These are phyloP conservation scores for Trichoderma atrobrunneum DNA, from an alignment of 2,329 filamentous ascomycete species.

Conservation along the genomic window DNA sequence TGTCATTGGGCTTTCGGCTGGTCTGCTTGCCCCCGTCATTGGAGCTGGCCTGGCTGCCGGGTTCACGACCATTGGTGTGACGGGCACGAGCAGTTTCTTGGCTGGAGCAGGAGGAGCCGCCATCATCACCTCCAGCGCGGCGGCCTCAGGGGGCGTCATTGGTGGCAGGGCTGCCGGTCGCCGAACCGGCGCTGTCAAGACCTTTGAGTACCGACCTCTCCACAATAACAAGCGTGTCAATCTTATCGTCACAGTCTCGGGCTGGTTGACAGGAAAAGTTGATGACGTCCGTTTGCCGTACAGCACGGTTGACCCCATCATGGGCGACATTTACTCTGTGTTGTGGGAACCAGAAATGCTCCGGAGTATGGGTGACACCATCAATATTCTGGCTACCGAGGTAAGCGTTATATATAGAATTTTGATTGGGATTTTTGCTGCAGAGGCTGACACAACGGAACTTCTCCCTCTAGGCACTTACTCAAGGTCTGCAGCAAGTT, in stretches of 20 bases:
- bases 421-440: background rate
- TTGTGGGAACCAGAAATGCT: slow-evolving; percentile 99
- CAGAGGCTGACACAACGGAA: background rate
- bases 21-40: slow-evolving; percentile 87
- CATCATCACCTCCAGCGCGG: slow-evolving; percentile 86
- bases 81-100: slow-evolving; percentile 83
- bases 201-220: slow-evolving; percentile 92
- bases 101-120: slow-evolving; percentile 90
- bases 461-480: slow-evolving; percentile 65
- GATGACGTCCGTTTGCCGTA: slow-evolving; percentile 95
- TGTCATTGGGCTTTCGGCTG: slow-evolving; percentile 92
- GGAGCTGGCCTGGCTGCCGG: slow-evolving; percentile 91
- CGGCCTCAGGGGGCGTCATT: slow-evolving; percentile 81
- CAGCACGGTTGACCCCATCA: slow-evolving; percentile 93
- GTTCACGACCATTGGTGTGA: slow-evolving; percentile 90
- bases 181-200: slow-evolving; percentile 87
- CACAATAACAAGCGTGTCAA: slow-evolving; percentile 99
- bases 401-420: slow-evolving; percentile 49
- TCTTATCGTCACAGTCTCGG: slow-evolving; percentile 88
- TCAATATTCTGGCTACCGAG: slow-evolving; percentile 97
- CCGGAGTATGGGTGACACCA: slow-evolving; percentile 95
- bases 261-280: slow-evolving; percentile 98
- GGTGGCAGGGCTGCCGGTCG: slow-evolving; percentile 81
- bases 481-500: slow-evolving; percentile 93
- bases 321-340: slow-evolving; percentile 97